Evolutionary conservation across 2,329 filamentous ascomycete species (phyloP), one percentile per base, ranked within the genome.

Genomic region (Venturia aucupariae): DNA sequence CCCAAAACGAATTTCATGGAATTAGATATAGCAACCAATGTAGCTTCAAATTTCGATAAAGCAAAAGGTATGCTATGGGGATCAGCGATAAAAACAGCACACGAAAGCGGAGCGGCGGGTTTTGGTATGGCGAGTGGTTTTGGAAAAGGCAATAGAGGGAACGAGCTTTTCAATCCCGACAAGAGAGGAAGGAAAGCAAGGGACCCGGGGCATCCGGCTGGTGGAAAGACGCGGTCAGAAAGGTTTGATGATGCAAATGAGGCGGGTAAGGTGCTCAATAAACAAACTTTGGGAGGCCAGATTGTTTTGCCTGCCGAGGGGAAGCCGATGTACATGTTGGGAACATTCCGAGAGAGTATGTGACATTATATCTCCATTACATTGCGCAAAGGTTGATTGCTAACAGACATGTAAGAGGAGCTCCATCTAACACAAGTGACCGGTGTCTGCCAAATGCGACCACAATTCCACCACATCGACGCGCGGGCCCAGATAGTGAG

Each of bases 381-480:
- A 41, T 38, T 46, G 24, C 27, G 41, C 67, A 70, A 72, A n/a
- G 35, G 13, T 22, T 62, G 1, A 10, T 44, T 17, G 41, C 32
- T 38, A 22, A 41, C n/a, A 41, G 17, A 8, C n/a, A 19, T 17
- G 11, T 4, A 6, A 92, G 90, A 90, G 70, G 86, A 95, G 72
- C 80, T 97, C 11, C 91, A 97, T 76, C 85, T 97, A 46, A 95
- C 91, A 0, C 90, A 89, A 30, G 84, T 95, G 57, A 86, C 88
- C 48, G 88, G 90, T 2, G 85, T 96, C 55, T 89, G 96, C 51
- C 90, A 96, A 73, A 86, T 99, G 72, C 89, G 92, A 4, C 92
- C 94, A 0, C 90, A 97, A 72, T 89, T 96, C 67, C 91, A 96
- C 76, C 92, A 97, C 77, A 82, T 97, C 69, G 94, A 97, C 76